Evolutionary conservation across 805 yeast genomes (phyloP).

Genomic region (Saturnispora serradocipensis): DNA sequence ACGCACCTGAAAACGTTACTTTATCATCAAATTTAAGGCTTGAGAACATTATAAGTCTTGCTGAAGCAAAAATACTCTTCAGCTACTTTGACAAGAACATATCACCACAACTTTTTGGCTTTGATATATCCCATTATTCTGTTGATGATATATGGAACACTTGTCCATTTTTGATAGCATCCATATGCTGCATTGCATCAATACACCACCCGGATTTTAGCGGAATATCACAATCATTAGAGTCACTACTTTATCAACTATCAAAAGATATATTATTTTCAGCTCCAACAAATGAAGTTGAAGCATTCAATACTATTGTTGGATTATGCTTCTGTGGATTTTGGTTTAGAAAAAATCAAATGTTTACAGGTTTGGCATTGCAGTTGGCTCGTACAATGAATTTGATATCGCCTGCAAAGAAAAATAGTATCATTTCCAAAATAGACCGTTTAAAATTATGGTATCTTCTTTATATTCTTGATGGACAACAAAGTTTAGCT

Average conservation of each 20-base stretch:
- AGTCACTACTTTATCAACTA: constrained; percentile 22
- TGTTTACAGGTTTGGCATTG: constrained; percentile 60
- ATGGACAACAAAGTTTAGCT: constrained; percentile 60
- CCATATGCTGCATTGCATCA: constrained; percentile 54
- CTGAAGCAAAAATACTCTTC: constrained; percentile 39
- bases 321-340: constrained; percentile 59
- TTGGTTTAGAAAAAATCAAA: constrained; percentile 57
- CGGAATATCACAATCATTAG: constrained; percentile 20
- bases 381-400: constrained; percentile 52
- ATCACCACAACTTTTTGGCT: constrained; percentile 59
- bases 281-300: constrained; percentile 34
- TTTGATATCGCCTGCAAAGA: constrained; percentile 26
- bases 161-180: constrained; percentile 50
- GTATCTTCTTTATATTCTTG: constrained; percentile 56
- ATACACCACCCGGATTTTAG: constrained; percentile 42
- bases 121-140: constrained; percentile 42
- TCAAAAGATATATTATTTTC: constrained; percentile 26
- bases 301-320: constrained; percentile 50
- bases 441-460: constrained; percentile 49
- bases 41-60: constrained; percentile 16
- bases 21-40: constrained; percentile 5
- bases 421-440: constrained; percentile 7
- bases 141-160: constrained; percentile 42
- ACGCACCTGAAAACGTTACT: neutral
- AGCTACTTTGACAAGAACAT: constrained; percentile 44